These are phyloP conservation scores for Thymus mandschuricus DNA, from an alignment of 257 asterid genomes.

Conservation along the genomic window DNA sequence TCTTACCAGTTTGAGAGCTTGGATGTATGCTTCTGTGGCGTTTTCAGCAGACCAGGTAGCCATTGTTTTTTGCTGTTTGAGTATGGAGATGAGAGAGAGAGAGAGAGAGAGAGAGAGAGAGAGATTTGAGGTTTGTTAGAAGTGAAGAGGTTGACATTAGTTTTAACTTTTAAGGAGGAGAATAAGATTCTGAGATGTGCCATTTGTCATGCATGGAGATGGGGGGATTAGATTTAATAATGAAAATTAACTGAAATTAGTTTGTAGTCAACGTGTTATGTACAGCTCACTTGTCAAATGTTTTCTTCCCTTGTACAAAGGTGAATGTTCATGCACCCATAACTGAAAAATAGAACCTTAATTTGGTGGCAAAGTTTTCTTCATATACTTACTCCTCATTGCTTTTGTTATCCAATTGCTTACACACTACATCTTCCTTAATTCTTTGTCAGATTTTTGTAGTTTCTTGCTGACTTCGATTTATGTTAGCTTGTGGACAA, in stretches of 20 bases:
- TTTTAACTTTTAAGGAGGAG: background rate
- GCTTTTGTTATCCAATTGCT: too few relatives aligned
- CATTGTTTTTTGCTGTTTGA: background rate
- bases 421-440: background rate
- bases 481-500: constrained; percentile 31
- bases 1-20: background rate
- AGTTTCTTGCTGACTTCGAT: constrained; percentile 35
- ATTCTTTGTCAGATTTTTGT: constrained; percentile 24
- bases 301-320: background rate
- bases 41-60: background rate
- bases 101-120: background rate
- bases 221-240: background rate
- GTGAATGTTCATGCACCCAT: background rate
- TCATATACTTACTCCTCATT: too few relatives aligned
- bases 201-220: background rate
- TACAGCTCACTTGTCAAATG: too few relatives aligned
- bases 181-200: background rate
- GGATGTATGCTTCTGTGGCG: background rate
- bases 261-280: too few relatives aligned
- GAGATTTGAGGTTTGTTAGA: background rate
- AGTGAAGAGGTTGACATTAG: background rate
- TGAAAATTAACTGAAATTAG: background rate
- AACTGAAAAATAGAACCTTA: background rate
- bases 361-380: background rate
- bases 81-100: background rate